Evolutionary conservation across 768 basidiomycete species (phyloP).

Genomic region (Tephrocybe sp.): DNA sequence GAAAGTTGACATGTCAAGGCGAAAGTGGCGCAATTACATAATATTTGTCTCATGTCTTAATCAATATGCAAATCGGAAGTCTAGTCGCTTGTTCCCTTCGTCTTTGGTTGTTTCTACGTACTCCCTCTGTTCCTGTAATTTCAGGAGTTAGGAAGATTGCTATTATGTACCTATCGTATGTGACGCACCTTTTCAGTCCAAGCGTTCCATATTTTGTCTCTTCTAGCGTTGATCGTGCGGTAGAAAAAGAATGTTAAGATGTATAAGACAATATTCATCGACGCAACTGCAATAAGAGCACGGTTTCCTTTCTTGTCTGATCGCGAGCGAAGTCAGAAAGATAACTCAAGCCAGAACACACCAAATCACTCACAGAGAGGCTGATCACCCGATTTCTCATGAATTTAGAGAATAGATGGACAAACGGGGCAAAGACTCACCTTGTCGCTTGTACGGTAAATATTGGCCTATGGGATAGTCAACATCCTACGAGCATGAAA

Average conservation of each 20-base stretch:
- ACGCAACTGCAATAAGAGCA: slow-evolving; percentile 52
- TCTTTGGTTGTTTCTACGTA: slow-evolving; percentile 66
- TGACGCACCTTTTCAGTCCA: slow-evolving; percentile 45
- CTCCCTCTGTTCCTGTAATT: slow-evolving; percentile 55
- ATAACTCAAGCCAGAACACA: background rate
- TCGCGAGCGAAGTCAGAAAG: background rate
- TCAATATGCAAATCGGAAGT: slow-evolving; percentile 65
- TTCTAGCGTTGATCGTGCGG: slow-evolving; percentile 43
- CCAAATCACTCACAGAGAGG: slow-evolving; percentile 32
- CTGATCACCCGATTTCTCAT: slow-evolving; percentile 3
- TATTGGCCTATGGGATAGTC: slow-evolving; percentile 39
- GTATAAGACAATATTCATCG: slow-evolving; percentile 51
- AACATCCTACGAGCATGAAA: background rate
- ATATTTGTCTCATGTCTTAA: background rate
- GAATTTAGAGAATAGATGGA: background rate
- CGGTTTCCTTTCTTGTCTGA: slow-evolving; percentile 62
- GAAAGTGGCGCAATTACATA: no score
- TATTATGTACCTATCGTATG: no score
- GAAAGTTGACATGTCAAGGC: no score
- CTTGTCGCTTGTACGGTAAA: slow-evolving; percentile 35
- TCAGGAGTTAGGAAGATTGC: no score
- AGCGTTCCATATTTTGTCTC: slow-evolving; percentile 52
- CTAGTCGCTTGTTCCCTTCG: slow-evolving; percentile 56
- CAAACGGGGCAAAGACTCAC: background rate
- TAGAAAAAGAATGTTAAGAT: slow-evolving; percentile 56